A percentile compares a stretch with the other conserved stretches of the same genome.
Conservation (phyloP, 2,329 filamentous ascomycete species). For the Talaromyces sp. region DNA sequence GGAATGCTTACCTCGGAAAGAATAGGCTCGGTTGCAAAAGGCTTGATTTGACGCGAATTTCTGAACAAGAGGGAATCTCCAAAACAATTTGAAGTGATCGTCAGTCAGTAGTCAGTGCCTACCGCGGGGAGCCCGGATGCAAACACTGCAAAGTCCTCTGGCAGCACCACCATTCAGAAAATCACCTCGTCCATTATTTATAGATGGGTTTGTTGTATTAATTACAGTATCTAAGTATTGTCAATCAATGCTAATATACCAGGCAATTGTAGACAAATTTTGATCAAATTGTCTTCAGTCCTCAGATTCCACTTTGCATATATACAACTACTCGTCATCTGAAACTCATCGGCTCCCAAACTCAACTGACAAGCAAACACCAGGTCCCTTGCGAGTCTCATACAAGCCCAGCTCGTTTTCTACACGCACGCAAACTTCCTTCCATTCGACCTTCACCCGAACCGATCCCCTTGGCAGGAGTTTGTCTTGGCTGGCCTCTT, state of each 20-base stretch:
- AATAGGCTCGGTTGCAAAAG: background rate
- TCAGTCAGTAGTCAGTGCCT: background rate
- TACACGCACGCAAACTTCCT: constrained; percentile 37
- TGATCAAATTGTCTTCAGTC: background rate
- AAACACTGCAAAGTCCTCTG: background rate
- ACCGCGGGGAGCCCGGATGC: background rate
- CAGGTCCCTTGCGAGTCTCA: constrained; percentile 34
- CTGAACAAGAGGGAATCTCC: background rate
- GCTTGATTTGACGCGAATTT: background rate
- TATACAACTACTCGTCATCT: background rate
- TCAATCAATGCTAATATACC: background rate
- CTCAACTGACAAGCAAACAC: constrained; percentile 27
- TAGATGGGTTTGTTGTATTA: background rate
- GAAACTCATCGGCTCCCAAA: constrained; percentile 17
- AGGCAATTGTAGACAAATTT: background rate
- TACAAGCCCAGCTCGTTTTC: constrained; percentile 42
- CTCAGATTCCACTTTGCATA: background rate
- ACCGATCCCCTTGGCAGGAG: constrained; percentile 20
- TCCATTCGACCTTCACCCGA: constrained; percentile 27
- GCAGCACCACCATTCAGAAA: background rate
- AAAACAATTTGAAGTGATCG: background rate
- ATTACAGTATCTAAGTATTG: background rate
- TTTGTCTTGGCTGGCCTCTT: constrained; percentile 6
- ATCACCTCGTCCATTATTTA: background rate
- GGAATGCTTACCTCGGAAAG: background rate